Evolutionary conservation across 1,284 basidiomycete species (phyloP), one percentile per base, ranked within the genome.

Genomic region (Peniophora sp.): DNA sequence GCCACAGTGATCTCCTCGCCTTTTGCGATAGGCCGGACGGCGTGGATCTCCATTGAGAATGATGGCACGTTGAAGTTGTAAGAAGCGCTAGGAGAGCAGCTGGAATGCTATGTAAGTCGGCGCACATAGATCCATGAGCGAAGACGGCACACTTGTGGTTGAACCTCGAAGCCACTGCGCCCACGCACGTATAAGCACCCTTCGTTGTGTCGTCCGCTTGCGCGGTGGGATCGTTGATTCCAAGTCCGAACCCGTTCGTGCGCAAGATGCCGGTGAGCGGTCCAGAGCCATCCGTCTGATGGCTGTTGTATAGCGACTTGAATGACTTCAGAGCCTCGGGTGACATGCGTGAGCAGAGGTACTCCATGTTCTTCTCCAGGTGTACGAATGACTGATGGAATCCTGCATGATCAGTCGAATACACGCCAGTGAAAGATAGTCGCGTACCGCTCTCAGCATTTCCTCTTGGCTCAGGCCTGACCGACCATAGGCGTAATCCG

Each of bases 241-340:
- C 50, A 1, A 60, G 48, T 23, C 56, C 61, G 3, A 61, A 52
- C 2, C 61, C 60, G 38, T 64, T 65, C 14, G 58, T 63, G 35
- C 58, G 46, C 22, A 61, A 51, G 2, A 58, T 53, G 1, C 60
- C 61, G 1, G 57, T 23, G 25, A 61, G 48, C 1, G 60, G 59
- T 8, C 39, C 20, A 16, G n/a, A 17, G 16, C 39, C 39, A 22
- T 41, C 39, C 20, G 16, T n/a, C 39, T 36, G 45, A 50, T 59
- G 56, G 32, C 52, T 56, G 38, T 62, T 60, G 1, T 53, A 55
- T 38, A 65, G 45, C 14, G 52, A 46, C 49, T 56, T 54, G 39
- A 56, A 62, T n/a, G 5, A 6, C 39, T n/a, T 41, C 5, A n/a
- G 39, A n/a, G n/a, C 8, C 39, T n/a, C 16, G 5, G 39, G 16